phyloP scores from a whole-genome alignment of 495 filamentous ascomycete genomes.

The Aspergillus ellipticus region DNA sequence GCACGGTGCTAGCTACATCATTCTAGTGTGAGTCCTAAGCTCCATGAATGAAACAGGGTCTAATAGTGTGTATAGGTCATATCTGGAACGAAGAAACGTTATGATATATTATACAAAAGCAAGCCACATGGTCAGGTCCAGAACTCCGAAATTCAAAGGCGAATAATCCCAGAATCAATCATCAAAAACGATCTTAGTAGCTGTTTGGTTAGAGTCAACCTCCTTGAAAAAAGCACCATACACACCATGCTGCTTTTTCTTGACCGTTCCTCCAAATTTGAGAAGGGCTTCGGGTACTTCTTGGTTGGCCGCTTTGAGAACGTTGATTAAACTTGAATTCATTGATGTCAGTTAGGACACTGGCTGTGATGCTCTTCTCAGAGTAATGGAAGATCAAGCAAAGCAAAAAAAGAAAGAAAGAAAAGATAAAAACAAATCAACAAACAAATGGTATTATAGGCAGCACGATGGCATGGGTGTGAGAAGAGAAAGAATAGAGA shows the following conservation, averaged over 20 bases:
- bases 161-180: slow-evolving; percentile 40
- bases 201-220: slow-evolving; percentile 67
- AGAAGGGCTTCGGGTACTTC: slow-evolving; percentile 80
- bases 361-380: too few species aligned
- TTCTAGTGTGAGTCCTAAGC: slow-evolving; percentile 54
- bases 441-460: neutral
- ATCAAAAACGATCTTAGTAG: slow-evolving; percentile 92
- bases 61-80: slow-evolving; percentile 41
- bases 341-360: slow-evolving; percentile 14
- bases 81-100: slow-evolving; percentile 58
- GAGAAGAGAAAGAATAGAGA: neutral
- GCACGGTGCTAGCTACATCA: slow-evolving; percentile 50
- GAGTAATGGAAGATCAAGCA: too few species aligned
- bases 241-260: slow-evolving; percentile 91
- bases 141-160: slow-evolving; percentile 18
- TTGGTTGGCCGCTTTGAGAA: slow-evolving; percentile 84
- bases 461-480: neutral
- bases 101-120: slow-evolving; percentile 43
- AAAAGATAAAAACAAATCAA: slow-evolving; percentile 23
- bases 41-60: neutral
- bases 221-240: slow-evolving; percentile 95
- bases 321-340: slow-evolving; percentile 68
- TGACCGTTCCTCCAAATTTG: slow-evolving; percentile 96
- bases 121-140: slow-evolving; percentile 24
- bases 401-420: too few species aligned